These are phyloP conservation scores for Ophiorrhiza pumila DNA, from an alignment of 257 asterid genomes.

Conservation along the genomic window DNA sequence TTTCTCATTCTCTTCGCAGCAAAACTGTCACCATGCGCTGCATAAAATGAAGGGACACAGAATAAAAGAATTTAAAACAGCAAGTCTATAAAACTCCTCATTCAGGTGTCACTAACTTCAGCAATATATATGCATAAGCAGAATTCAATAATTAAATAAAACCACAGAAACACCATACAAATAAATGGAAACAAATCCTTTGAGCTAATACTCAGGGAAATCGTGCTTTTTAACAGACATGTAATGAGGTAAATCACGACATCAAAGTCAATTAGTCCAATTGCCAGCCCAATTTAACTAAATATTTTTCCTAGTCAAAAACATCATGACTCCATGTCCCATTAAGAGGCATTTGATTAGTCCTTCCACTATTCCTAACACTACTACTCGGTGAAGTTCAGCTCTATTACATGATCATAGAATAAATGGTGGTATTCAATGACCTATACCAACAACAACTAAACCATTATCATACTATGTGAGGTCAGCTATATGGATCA, in stretches of 20 bases:
- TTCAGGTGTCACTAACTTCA: neutral
- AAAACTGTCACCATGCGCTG: slow-evolving; percentile 80
- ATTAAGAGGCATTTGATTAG: neutral
- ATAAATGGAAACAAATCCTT: neutral
- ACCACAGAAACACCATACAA: neutral
- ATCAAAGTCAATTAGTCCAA: neutral
- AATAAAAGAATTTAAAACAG: slow-evolving; percentile 11
- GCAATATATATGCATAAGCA: neutral
- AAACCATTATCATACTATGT: too few species aligned
- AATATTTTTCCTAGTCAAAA: neutral
- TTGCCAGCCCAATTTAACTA: neutral
- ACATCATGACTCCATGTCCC: neutral
- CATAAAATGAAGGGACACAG: slow-evolving; percentile 29
- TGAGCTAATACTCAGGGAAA: neutral
- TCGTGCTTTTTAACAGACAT: neutral
- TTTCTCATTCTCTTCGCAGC: slow-evolving; percentile 92
- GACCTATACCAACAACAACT: too few species aligned
- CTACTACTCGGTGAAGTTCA: neutral
- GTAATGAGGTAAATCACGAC: neutral
- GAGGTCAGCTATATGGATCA: too few species aligned
- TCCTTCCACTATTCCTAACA: neutral
- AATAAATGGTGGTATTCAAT: neutral
- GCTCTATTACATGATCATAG: neutral
- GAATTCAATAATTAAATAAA: neutral
- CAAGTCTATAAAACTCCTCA: neutral